A percentile compares a stretch with the other conserved stretches of the same genome.
Evolutionary conservation across 768 basidiomycete species (phyloP).

Genomic region (Termitomyces sp.): DNA sequence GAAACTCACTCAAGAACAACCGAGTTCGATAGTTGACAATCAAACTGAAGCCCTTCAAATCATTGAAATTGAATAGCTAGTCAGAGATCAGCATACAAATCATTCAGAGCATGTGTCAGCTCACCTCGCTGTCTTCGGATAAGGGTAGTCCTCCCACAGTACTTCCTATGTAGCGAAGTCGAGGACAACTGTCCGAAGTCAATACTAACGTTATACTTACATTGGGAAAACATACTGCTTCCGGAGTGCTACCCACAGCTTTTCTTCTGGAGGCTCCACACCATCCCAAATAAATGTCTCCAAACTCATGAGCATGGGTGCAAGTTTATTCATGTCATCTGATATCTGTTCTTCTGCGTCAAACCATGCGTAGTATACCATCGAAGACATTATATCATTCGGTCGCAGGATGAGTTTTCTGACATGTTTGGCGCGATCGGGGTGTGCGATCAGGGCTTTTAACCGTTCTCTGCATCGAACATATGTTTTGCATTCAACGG

Average conservation of each 20-base stretch:
- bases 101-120: background rate
- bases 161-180: slow-evolving; percentile 20
- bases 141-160: slow-evolving; percentile 18
- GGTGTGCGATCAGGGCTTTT: slow-evolving; percentile 9
- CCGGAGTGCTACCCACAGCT: slow-evolving; percentile 19
- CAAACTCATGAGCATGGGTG: slow-evolving; percentile 15
- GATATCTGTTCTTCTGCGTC: slow-evolving; percentile 14
- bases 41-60: slow-evolving; percentile 20
- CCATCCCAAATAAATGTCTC: slow-evolving; percentile 26
- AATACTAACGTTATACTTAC: background rate
- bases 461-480: slow-evolving; percentile 19
- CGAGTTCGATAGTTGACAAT: slow-evolving; percentile 16
- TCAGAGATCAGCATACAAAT: background rate
- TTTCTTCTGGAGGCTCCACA: slow-evolving; percentile 19
- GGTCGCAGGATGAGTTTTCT: slow-evolving; percentile 21
- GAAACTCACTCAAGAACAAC: slow-evolving; percentile 7
- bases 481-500: slow-evolving; percentile 14
- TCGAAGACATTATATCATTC: slow-evolving; percentile 12
- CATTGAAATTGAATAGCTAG: slow-evolving; percentile 22
- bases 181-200: slow-evolving; percentile 19
- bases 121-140: slow-evolving; percentile 21
- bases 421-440: slow-evolving; percentile 15
- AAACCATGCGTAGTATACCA: slow-evolving; percentile 10
- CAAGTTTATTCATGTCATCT: slow-evolving; percentile 12
- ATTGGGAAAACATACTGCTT: slow-evolving; percentile 11